Base-by-base conservation (phyloP, 352 stramenopile species). In the Phytopythium kandeliae region DNA sequence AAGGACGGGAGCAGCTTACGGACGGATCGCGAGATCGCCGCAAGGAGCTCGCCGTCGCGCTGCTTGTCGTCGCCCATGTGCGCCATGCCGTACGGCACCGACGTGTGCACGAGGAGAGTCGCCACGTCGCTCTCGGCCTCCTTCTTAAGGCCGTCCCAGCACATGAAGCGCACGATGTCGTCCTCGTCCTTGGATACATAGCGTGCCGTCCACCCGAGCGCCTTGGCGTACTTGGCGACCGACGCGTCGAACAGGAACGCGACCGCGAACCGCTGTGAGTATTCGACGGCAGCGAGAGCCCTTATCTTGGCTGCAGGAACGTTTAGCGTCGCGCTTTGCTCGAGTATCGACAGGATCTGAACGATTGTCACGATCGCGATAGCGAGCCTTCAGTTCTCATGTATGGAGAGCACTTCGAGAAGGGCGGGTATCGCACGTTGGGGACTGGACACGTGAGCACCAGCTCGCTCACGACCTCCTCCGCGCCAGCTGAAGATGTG, bases 141-240 rank as follows among this genome's bases (percentile, higher is more conserved):
- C 34, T 86, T 86, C 58, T 90, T 90, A 12, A 82, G 51, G 35
- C 84, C 78, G 56, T 90, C 79, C 77, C 79, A 90, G 57, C 77
- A 90, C 34, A 90, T 45, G 52, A 83, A 90, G n/a, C 74, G 79
- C 26, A 90, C 67, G 45, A 86, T 57, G 24, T 84, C 67, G 40
- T 84, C 80, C 49, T 88, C 70, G 25, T 74, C 63, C 1, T 45
- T 36, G 4, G 64, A 45, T 12, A 88, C 61, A 54, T 87, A 90
- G 56, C 81, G 86, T 54, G 68, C 68, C 19, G 69, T 88, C 79
- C 76, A 90, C 0, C 69, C 70, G 10, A 86, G 51, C 34, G 69
- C 60, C 11, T 69, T 36, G 26, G 88, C 74, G 1, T 56, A 33
- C 13, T 55, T 15, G 13, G 62, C 57, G 22, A 78, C 63, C n/a